phyloP scores from a whole-genome alignment of 441 rosid species.

The Melastoma candidum region DNA sequence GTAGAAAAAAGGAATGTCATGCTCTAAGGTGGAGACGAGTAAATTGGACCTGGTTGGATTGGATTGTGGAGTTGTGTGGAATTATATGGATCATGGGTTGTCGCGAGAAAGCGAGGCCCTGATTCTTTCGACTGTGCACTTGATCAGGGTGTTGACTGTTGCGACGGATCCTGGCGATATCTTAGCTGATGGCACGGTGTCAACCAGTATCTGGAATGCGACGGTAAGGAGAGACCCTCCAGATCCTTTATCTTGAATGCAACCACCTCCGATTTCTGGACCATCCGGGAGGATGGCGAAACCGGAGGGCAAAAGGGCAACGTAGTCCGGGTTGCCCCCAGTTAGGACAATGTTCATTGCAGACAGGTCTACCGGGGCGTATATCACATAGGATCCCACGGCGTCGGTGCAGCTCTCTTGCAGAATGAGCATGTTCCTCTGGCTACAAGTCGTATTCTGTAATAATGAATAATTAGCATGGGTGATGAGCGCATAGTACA shows the following conservation, averaged over 20 bases:
- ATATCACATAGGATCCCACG: conserved; percentile 10
- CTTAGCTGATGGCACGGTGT: too few relatives aligned
- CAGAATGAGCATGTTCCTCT: conserved; percentile 4
- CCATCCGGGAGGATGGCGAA: conserved; percentile 14
- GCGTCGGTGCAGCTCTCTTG: conserved; percentile 15
- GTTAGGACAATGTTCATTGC: conserved; percentile 3
- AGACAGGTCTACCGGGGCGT: conserved; percentile 11
- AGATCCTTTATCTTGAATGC: conserved; percentile 42
- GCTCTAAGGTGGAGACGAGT: too few relatives aligned
- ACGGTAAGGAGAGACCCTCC: conserved; percentile 28
- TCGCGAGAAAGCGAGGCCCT: too few relatives aligned
- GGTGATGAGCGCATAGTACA: too few relatives aligned
- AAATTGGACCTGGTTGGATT: too few relatives aligned
- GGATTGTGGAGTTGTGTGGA: too few relatives aligned
- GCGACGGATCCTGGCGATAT: too few relatives aligned
- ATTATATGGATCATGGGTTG: too few relatives aligned
- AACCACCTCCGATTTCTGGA: conserved; percentile 30
- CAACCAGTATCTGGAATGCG: too few relatives aligned
- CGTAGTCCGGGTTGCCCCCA: conserved; percentile 8
- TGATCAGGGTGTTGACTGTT: too few relatives aligned
- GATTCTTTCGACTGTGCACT: too few relatives aligned
- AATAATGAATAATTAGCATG: not conserved
- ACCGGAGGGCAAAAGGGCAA: conserved; percentile 4
- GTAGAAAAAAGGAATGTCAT: too few relatives aligned
- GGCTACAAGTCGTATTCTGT: conserved; percentile 8